These are phyloP conservation scores for Cyberlindnera maritima DNA, from an alignment of 805 yeast species.

Conservation along the genomic window DNA sequence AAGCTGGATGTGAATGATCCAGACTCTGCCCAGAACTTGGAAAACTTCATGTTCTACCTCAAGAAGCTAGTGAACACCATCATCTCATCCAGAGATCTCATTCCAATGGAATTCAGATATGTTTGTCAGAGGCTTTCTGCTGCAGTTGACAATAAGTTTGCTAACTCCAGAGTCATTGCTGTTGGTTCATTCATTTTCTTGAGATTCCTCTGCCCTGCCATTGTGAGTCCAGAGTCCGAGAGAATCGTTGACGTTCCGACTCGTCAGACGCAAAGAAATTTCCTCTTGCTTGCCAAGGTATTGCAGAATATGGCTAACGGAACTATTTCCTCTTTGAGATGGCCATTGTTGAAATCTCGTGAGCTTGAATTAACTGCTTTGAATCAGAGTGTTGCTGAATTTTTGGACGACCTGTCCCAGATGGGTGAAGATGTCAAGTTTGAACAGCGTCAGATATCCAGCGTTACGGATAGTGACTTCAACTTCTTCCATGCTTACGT, in stretches of 20 bases:
- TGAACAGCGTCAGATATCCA: constrained; percentile 19
- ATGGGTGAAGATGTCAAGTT: constrained; percentile 25
- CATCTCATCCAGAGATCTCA: constrained; percentile 45
- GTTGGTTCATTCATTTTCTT: constrained; percentile 86
- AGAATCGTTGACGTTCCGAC: constrained; percentile 38
- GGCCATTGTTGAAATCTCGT: constrained; percentile 50
- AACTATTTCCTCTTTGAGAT: constrained; percentile 59
- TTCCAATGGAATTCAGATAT: constrained; percentile 72
- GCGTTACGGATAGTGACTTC: constrained; percentile 29
- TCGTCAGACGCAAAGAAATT: constrained; percentile 52
- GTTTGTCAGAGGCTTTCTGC: constrained; percentile 65
- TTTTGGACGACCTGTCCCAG: constrained; percentile 37
- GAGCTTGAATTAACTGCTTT: constrained; percentile 40
- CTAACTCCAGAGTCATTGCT: constrained; percentile 63
- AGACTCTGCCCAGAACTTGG: constrained; percentile 38
- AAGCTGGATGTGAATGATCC: constrained; percentile 38
- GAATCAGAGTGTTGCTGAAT: constrained; percentile 37
- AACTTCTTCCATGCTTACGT: constrained; percentile 46
- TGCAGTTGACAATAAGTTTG: constrained; percentile 59
- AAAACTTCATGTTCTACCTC: constrained; percentile 54
- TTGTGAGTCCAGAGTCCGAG: constrained; percentile 75
- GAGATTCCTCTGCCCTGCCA: constrained; percentile 82
- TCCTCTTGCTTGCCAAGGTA: constrained; percentile 77
- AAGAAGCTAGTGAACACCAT: constrained; percentile 57
- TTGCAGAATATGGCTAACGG: constrained; percentile 88